phyloP scores from a whole-genome alignment of 441 rosid species.

The Sinapis alba region DNA sequence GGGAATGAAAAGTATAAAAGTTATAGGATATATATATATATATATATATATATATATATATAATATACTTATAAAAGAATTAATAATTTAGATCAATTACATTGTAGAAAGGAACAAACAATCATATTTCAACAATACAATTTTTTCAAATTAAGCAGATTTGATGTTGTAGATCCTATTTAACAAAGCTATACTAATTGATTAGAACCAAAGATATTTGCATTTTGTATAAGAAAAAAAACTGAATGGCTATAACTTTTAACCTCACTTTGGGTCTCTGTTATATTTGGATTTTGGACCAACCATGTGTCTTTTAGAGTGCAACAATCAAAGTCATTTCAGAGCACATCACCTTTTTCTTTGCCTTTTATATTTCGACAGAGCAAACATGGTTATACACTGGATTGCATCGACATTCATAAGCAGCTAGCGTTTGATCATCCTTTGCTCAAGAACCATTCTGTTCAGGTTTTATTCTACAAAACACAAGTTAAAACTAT shows the following conservation, averaged over 20 bases:
- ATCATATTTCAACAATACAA: background rate
- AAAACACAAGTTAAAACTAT: background rate
- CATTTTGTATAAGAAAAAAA: background rate
- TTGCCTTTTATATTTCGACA: slow-evolving; percentile 1
- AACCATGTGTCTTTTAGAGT: no score
- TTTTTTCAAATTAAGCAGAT: background rate
- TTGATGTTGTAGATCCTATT: background rate
- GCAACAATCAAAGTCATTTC: background rate
- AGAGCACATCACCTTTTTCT: background rate
- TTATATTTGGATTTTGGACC: no score
- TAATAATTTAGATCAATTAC: background rate
- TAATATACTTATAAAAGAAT: no score
- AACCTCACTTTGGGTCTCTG: no score
- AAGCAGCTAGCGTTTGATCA: slow-evolving; percentile 40
- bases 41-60: no score
- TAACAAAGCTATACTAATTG: background rate
- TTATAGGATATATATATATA: background rate
- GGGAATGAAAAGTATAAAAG: background rate
- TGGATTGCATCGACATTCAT: slow-evolving; percentile 34
- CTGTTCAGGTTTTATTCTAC: slow-evolving; percentile 29
- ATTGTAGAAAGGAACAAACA: background rate
- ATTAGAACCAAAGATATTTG: background rate
- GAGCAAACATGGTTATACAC: slow-evolving; percentile 29
- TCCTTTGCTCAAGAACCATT: slow-evolving; percentile 33
- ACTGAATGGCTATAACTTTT: background rate